Evolutionary conservation across 2,329 filamentous ascomycete species (phyloP), one percentile per base, ranked within the genome.

Genomic region (Apiospora rasikravindrae): DNA sequence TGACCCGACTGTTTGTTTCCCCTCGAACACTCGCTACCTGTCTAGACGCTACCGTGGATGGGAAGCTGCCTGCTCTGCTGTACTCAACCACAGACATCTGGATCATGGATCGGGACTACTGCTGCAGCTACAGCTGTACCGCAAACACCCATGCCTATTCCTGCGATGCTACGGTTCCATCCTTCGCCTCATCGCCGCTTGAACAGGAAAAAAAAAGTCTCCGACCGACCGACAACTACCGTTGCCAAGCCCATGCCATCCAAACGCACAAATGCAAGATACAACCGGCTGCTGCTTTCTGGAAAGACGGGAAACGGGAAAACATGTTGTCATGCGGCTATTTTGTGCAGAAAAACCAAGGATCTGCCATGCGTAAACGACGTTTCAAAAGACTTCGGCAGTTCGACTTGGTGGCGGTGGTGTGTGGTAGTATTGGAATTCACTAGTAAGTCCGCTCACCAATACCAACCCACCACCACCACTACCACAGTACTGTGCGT

Each of bases 271-370:
- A 29, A 37, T 10, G 26, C 49, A 37, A 33, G 16, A 13, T 13
- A 51, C 4, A 33, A 33, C 14, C 1, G 16, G 26, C 26, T 33
- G 26, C 13, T 33, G 14, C 29, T 61, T 33, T 61, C 53, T 61
- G 29, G 29, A 33, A 29, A 22, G 44, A 22, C 45, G 45, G 22
- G 7, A 47, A n/a, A 19, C 16, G 22, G 7, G 1, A 22, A 37
- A 61, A 61, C 53, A 40, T 37, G 53, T n/a, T 61, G 53, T 37
- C 53, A 61, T 64, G 57, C 33, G 33, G 33, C 57, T 64, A 40
- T n/a, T 40, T 64, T n/a, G 57, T 40, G 33, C 57, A 40, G 57
- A 14, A n/a, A 13, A n/a, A 19, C 57, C 19, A 40, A n/a, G 57
- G 33, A 40, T 64, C 33, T 64, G 33, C 57, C 33, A 64, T 24